Evolutionary conservation across 2,329 filamentous ascomycete genomes (phyloP), one percentile per base, ranked within the genome.

Genomic region (Thielaviopsis ethacetica): DNA sequence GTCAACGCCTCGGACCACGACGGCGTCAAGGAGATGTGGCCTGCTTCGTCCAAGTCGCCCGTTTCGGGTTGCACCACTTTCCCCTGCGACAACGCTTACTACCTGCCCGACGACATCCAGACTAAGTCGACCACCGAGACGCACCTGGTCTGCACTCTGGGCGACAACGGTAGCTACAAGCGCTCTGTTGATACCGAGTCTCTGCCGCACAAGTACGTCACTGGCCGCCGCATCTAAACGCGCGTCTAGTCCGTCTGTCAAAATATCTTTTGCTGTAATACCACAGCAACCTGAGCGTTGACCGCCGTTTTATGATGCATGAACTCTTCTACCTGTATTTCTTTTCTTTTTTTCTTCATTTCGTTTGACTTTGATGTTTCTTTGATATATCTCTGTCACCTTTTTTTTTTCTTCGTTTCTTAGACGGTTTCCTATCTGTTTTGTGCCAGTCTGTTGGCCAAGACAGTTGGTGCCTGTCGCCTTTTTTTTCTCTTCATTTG

Each of bases 11-110:
- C 66, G 47, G 79, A 81, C 68, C 64, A 69, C 63, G 60, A 74
- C 63, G 76, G 76, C 64, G 72, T 82, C 65, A 79, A 81, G 73
- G 69, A 75, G 70, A 73, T 81, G 67, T 80, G 70, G 70, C 78
- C 78, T 27, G 67, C 66, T 59, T 65, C 57, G 56, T 57, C 62
- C 59, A 65, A 70, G 63, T 63, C 62, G 7, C 73, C 65, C 61
- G 68, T 74, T 65, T 80, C 76, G 21, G 79, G 78, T 50, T 81
- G 79, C 68, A 68, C 71, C 57, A 59, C 63, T 10, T 80, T 76
- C 71, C 77, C 77, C 54, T 82, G 78, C 70, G 62, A 70, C 66
- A 79, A 76, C 62, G 73, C 69, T 62, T 82, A 82, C 73, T 79
- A 75, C 68, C 67, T 71, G 17, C 65, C 72, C 10, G 74, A 82